Base-by-base conservation (phyloP, 2,329 filamentous ascomycete genomes). In the Trichoderma afroharzianum region DNA sequence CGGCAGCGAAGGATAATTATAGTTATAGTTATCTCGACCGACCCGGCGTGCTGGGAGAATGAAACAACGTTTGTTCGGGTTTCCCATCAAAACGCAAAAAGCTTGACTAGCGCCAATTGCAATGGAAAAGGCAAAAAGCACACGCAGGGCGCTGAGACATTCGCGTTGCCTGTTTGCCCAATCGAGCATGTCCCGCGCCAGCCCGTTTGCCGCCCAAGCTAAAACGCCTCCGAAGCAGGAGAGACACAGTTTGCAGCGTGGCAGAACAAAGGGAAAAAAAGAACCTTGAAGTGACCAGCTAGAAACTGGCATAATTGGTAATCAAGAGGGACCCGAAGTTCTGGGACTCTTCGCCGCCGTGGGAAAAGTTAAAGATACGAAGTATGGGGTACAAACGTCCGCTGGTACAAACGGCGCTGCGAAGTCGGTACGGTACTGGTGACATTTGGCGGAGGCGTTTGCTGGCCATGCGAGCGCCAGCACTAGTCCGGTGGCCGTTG, bases 351-450 rank as follows among this genome's bases (percentile, higher is more conserved):
- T n/a, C 15, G 26, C 53, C 55, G 33, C 43, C 11, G 62, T 21
- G 24, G 55, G n/a, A 33, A 68, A 61, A 68, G 64, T 59, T 47
- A 32, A 68, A 61, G 53, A 68, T 59, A 68, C 64, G 55, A 68
- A 68, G 55, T 68, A 58, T 30, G 53, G 33, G 64, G 50, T 68
- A 68, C 64, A 43, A 30, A 2, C 33, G 32, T 4, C 15, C 24
- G 32, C 33, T 18, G 43, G 24, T 50, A 55, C 43, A 55, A 53
- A 30, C 33, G 59, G 36, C 43, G 43, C n/a, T n/a, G 43, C 43
- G 18, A 21, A 21, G 43, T 21, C 43, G 43, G 43, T 39, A 39
- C 36, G 36, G 36, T 39, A 39, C 43, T 21, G 43, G 43, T 47
- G 43, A 47, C 43, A 47, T 47, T 47, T 47, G 43, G n/a, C 18